These are phyloP conservation scores for Aspergillus asperescens DNA, from an alignment of 495 filamentous ascomycete species.

Conservation along the genomic window DNA sequence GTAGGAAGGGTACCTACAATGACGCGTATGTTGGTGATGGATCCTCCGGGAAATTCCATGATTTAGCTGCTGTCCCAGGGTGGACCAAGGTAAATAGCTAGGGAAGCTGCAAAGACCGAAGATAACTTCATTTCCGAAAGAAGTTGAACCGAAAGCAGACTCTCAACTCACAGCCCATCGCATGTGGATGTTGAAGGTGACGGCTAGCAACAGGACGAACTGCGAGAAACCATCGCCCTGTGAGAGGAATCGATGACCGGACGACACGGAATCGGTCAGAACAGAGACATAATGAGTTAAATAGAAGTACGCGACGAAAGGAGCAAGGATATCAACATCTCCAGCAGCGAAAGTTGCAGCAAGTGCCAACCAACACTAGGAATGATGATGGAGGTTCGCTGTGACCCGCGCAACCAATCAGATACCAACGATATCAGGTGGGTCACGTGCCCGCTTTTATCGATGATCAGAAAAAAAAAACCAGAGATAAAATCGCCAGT, in stretches of 20 bases:
- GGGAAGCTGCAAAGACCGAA: conserved; percentile 20
- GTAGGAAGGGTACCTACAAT: conserved; percentile 33
- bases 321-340: conserved; percentile 7
- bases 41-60: conserved; percentile 47
- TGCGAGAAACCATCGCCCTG: conserved; percentile 22
- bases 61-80: conserved; percentile 29
- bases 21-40: conserved; percentile 43
- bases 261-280: background rate
- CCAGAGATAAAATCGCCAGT: conserved; percentile 11
- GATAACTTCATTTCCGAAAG: conserved; percentile 38
- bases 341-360: conserved; percentile 3
- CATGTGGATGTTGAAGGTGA: conserved; percentile 10
- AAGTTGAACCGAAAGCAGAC: conserved; percentile 5
- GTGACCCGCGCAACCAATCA: conserved; percentile 22
- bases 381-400: conserved; percentile 17
- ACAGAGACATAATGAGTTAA: background rate
- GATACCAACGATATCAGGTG: background rate
- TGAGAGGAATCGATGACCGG: background rate
- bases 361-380: conserved; percentile 10
- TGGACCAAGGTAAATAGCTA: conserved; percentile 27
- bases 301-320: background rate
- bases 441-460: conserved; percentile 23
- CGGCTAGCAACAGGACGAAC: conserved; percentile 22
- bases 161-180: conserved; percentile 15
- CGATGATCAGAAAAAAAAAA: conserved; percentile 15